Evolutionary conservation across 768 basidiomycete genomes (phyloP).

Genomic region (Ramaria sp.): DNA sequence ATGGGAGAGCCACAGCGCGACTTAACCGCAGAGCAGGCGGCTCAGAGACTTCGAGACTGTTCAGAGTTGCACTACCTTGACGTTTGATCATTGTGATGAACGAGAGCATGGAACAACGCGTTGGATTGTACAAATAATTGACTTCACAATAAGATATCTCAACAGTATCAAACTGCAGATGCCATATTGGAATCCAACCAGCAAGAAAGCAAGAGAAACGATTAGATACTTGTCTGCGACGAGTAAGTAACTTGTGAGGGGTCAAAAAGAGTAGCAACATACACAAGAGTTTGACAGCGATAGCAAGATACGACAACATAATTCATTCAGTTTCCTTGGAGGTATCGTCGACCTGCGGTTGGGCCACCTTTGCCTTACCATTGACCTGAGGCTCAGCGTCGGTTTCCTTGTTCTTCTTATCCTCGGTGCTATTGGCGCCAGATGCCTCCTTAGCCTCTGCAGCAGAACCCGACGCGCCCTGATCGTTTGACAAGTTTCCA

Average conservation of each 20-base stretch:
- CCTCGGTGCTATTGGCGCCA: background rate
- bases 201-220: background rate
- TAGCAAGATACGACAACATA: background rate
- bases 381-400: conserved; percentile 1
- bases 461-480: background rate
- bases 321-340: background rate
- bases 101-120: background rate
- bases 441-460: background rate
- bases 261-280: background rate
- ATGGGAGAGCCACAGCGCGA: conserved; percentile 89
- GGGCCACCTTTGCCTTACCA: conserved; percentile 2
- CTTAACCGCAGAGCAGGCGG: conserved; percentile 83
- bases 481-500: background rate
- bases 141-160: background rate
- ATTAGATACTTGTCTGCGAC: background rate
- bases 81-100: too few relatives aligned
- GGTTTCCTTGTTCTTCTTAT: background rate
- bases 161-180: background rate
- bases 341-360: background rate
- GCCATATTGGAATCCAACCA: background rate
- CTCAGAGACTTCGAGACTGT: conserved; percentile 44
- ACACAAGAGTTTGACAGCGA: background rate
- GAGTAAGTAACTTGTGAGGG: background rate
- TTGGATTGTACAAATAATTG: background rate
- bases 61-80: conserved; percentile 53